Base-by-base conservation (phyloP, 1,139 yeast species). In the Candida anutae region DNA sequence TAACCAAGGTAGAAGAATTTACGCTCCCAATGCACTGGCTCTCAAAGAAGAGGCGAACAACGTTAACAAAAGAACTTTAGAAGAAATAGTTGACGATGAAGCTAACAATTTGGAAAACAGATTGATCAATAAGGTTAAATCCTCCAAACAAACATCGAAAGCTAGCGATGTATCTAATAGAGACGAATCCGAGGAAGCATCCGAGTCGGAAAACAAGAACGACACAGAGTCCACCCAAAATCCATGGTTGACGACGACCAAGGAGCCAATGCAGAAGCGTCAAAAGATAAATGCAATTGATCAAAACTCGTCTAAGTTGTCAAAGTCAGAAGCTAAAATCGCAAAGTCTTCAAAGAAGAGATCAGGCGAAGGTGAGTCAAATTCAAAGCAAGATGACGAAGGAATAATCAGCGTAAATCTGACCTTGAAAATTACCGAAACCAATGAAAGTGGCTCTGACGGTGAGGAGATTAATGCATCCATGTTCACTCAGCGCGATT, bases 1-100 rank as follows among this genome's bases (percentile, higher is more conserved):
- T 27, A 85, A 85, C 50, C 68, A 69, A 38, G 97, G 96, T 24
- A 74, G 98, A 55, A 69, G 95, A 51, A 66, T 77, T 4, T 88
- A 83, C 46, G 74, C 87, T 3, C 95, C 96, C 5, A 72, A 74
- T 13, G 76, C 80, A 12, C 50, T 67, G 13, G 55, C 60, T 20
- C 50, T 62, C 16, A 62, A 62, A 16, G 55, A 55, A 10, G 73
- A 64, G 13, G 51, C 68, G 35, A 57, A 62, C 13, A 64, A 62
- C 21, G 39, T 62, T 3, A 65, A 67, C 40, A 48, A 56, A 33
- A 47, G 56, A 34, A 53, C 68, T 16, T 29, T 58, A 22, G 64
- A 67, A 16, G 87, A 80, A 36, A 48, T 67, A 26, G 67, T 66
- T 18, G 69, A 63, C 20, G 90, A 81, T 35, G 70, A 73, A 25